A percentile compares a stretch with the other conserved stretches of the same genome.
phyloP scores from a whole-genome alignment of 2,329 filamentous ascomycete species.

The Cercospora citrullina region DNA sequence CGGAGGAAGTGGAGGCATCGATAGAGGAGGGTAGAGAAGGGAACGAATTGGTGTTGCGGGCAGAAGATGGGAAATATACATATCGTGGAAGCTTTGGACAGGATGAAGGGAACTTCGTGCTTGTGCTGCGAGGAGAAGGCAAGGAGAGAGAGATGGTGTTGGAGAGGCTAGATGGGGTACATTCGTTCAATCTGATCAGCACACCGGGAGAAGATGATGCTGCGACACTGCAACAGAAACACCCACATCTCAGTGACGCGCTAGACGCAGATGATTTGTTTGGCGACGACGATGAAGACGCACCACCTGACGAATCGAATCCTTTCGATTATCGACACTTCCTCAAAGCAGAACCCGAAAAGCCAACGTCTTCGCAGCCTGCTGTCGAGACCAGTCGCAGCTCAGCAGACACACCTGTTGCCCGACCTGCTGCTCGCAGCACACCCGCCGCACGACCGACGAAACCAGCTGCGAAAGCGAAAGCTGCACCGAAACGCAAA shows the following conservation, averaged over 20 bases:
- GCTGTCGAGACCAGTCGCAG: slow-evolving; percentile 27
- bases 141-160: slow-evolving; percentile 47
- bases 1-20: slow-evolving; percentile 21
- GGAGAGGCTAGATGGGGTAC: slow-evolving; percentile 76
- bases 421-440: slow-evolving; percentile 22
- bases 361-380: slow-evolving; percentile 27
- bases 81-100: slow-evolving; percentile 47
- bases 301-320: slow-evolving; percentile 46
- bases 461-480: slow-evolving; percentile 16
- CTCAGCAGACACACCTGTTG: slow-evolving; percentile 26
- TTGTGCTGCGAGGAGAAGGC: slow-evolving; percentile 31
- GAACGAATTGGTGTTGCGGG: slow-evolving; percentile 28
- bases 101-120: slow-evolving; percentile 69
- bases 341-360: slow-evolving; percentile 37
- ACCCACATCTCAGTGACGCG: slow-evolving; percentile 54
- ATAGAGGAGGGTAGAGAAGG: slow-evolving; percentile 30
- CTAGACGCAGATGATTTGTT: slow-evolving; percentile 29
- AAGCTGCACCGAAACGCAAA: slow-evolving; percentile 29
- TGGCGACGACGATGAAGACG: slow-evolving; percentile 40
- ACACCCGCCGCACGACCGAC: slow-evolving; percentile 24
- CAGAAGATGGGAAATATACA: slow-evolving; percentile 37
- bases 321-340: slow-evolving; percentile 54
- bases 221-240: slow-evolving; percentile 64
- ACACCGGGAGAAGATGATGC: slow-evolving; percentile 66
- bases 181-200: slow-evolving; percentile 81